Evolutionary conservation across 768 basidiomycete genomes (phyloP), one percentile per base, ranked within the genome.

Genomic region (Hygrophoropsis aurantiaca): DNA sequence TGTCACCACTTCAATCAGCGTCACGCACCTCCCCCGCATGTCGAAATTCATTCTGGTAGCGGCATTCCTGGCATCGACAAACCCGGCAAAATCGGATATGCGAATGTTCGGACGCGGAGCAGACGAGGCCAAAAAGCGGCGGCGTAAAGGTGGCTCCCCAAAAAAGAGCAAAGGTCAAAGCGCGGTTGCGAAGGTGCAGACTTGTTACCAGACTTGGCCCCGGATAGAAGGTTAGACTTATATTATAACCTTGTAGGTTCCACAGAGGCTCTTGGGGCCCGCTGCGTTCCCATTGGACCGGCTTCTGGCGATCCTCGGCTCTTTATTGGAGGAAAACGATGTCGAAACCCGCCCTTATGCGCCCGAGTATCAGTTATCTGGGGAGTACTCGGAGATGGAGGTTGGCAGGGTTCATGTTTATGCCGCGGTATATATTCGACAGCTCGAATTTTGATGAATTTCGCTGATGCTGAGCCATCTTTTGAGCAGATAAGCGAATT

Each of bases 191-290:
- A 84, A 78, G 71, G 79, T 73, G 58, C 50, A 48, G 48, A 52
- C 40, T 34, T 20, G 34, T 18, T 47, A 32, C 36, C 11, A 32
- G 19, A 27, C 33, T 11, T 1, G 11, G 10, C 11, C 11, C 5
- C 21, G 3, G 6, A 11, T 24, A 25, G 13, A 10, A 21, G 23
- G 43, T 15, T 9, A 4, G 20, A 41, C 11, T 42, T 47, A n/a
- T 30, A 26, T 32, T 35, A 33, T 41, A 24, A 40, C n/a, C 19
- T 11, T 10, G 4, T 40, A 90, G 86, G 70, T 85, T 13, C 80
- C 91, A 2, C 89, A 91, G 57, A 72, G 84, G n/a, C 75, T 93
- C 4, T 67, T 88, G 2, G 92, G 93, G 2, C 92, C 93, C 3
- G 72, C 77, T 26, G 66, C 84, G 1, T 94, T 94, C 59, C 81